These are phyloP conservation scores for Picochlorum sp. DNA, from an alignment of 139 green algal species.

Conservation along the genomic window DNA sequence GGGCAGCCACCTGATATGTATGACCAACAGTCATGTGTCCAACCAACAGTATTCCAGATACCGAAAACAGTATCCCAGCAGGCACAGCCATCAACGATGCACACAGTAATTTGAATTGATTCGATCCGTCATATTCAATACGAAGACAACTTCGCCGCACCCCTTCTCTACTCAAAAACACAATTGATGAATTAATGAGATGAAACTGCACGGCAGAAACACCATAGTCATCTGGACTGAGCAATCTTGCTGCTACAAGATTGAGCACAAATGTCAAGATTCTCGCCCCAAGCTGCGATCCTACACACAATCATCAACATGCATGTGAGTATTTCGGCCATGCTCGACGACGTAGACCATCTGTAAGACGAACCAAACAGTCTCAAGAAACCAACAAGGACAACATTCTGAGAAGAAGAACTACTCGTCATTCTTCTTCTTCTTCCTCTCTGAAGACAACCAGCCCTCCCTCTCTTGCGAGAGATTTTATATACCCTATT, in stretches of 20 bases:
- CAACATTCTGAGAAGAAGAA: too few relatives aligned
- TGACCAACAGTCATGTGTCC: background rate
- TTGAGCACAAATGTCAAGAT: slow-evolving; percentile 81
- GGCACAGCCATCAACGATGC: slow-evolving; percentile 36
- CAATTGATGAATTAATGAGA: slow-evolving; percentile 78
- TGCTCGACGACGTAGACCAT: too few relatives aligned
- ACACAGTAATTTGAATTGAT: slow-evolving; percentile 5
- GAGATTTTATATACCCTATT: background rate
- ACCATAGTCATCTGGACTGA: slow-evolving; percentile 73
- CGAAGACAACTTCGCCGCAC: slow-evolving; percentile 74
- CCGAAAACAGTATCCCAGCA: slow-evolving; percentile 33
- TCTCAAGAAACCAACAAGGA: too few relatives aligned
- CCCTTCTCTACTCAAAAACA: slow-evolving; percentile 79
- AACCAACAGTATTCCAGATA: slow-evolving; percentile 18
- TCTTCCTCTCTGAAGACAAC: too few relatives aligned
- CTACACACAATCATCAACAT: slow-evolving; percentile 32
- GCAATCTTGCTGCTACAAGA: slow-evolving; percentile 53
- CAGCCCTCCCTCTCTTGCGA: background rate
- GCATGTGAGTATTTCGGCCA: too few relatives aligned
- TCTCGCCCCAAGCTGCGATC: slow-evolving; percentile 66
- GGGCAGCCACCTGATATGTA: slow-evolving; percentile 36
- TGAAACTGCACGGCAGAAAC: slow-evolving; percentile 81
- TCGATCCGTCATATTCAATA: slow-evolving; percentile 1
- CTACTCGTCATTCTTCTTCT: too few relatives aligned
- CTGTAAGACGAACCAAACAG: too few relatives aligned